Evolutionary conservation across 2,329 filamentous ascomycete species (phyloP).

Genomic region (Penicillium sp.): DNA sequence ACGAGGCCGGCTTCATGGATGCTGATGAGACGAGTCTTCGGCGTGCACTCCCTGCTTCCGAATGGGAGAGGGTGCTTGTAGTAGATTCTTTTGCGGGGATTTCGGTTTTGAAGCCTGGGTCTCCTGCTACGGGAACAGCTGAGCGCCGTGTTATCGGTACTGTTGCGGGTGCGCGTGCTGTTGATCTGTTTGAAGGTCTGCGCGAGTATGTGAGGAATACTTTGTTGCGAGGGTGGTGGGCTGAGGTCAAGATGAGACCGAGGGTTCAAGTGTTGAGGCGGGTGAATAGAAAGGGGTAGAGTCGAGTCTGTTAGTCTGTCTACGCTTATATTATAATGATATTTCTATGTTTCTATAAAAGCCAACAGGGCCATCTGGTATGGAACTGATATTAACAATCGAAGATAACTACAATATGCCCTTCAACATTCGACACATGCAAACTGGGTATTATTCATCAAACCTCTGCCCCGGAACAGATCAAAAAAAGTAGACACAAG

Average conservation of each 20-base stretch:
- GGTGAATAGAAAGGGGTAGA: not conserved
- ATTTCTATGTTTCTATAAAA: not conserved
- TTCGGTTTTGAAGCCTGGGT: conserved; percentile 46
- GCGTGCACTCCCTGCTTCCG: conserved; percentile 28
- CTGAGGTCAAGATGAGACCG: conserved; percentile 52
- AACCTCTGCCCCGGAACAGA: conserved; percentile 4
- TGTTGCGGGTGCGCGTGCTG: conserved; percentile 33
- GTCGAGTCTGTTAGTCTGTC: not conserved
- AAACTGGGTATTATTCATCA: conserved; percentile 28
- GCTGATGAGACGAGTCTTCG: conserved; percentile 38
- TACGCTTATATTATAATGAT: not conserved
- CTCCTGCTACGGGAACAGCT: conserved; percentile 20
- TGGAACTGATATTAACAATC: conserved; percentile 3
- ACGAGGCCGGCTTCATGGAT: conserved; percentile 19
- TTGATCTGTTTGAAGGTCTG: conserved; percentile 27
- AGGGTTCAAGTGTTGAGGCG: conserved; percentile 50
- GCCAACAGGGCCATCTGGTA: not conserved
- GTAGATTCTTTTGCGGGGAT: conserved; percentile 54
- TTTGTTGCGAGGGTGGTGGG: conserved; percentile 53
- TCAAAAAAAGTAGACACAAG: conserved; percentile 5
- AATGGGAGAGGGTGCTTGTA: conserved; percentile 52
- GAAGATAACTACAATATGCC: conserved; percentile 6
- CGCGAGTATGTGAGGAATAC: conserved; percentile 26
- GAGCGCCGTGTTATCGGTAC: conserved; percentile 37
- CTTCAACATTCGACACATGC: conserved; percentile 11